Percentiles rank a stretch among this genome's conserved stretches.
Evolutionary conservation across 108 stramenopile genomes (phyloP).

Genomic region (Nitzschia putrida): DNA sequence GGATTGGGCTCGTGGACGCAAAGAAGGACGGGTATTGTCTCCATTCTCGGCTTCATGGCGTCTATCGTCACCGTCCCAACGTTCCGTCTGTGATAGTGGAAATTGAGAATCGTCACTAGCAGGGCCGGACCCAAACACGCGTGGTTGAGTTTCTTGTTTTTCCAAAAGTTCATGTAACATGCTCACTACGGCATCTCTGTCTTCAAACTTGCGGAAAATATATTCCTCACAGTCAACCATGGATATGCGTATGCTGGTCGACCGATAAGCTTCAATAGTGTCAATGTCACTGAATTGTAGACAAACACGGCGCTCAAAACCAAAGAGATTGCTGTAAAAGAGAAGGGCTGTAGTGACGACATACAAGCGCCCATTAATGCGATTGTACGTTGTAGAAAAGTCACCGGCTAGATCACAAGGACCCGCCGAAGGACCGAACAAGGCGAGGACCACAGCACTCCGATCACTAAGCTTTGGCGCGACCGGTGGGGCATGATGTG

Average conservation of each 20-base stretch:
- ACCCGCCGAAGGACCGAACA: slow-evolving; percentile 52
- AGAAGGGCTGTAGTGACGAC: slow-evolving; percentile 55
- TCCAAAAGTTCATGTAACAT: slow-evolving; percentile 18
- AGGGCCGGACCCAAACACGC: no score
- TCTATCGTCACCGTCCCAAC: no score
- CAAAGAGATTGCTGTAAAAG: slow-evolving; percentile 72
- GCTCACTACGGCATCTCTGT: slow-evolving; percentile 49
- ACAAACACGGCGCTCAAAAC: slow-evolving; percentile 66
- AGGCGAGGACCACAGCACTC: slow-evolving; percentile 49
- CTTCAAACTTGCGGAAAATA: slow-evolving; percentile 49
- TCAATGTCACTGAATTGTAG: slow-evolving; percentile 45
- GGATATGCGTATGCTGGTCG: slow-evolving; percentile 52
- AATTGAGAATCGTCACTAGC: no score
- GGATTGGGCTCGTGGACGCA: slow-evolving; percentile 9
- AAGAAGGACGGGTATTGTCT: no score
- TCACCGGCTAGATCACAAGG: slow-evolving; percentile 41
- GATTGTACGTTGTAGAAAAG: slow-evolving; percentile 59
- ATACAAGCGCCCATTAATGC: slow-evolving; percentile 65
- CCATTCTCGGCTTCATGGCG: no score
- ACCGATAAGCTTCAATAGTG: slow-evolving; percentile 42
- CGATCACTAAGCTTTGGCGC: not conserved
- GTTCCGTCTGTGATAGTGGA: no score
- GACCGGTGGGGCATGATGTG: no score
- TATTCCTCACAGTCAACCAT: slow-evolving; percentile 56
- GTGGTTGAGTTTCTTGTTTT: no score